A percentile compares a stretch with the other conserved stretches of the same genome.
Conservation (phyloP, 2,329 filamentous ascomycete species). For the Escovopsis sp. region DNA sequence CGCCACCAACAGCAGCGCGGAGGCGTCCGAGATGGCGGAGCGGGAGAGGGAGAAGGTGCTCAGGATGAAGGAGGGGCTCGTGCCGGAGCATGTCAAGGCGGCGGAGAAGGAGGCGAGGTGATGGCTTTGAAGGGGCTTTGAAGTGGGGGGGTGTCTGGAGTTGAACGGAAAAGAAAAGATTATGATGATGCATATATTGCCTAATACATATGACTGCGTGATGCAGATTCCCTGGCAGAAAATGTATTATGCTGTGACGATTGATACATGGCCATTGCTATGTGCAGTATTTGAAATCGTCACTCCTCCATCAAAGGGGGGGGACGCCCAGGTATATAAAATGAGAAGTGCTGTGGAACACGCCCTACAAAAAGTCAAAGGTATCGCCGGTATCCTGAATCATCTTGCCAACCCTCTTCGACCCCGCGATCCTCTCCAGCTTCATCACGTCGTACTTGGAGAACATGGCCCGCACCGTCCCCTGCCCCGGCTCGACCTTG, state of each 20-base stretch:
- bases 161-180: too few relatives aligned
- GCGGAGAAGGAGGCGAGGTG: slow-evolving; percentile 5
- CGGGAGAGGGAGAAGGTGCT: slow-evolving; percentile 18
- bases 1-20: slow-evolving; percentile 1
- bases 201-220: too few relatives aligned
- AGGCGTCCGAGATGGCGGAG: slow-evolving; percentile 11
- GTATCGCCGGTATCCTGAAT: slow-evolving; percentile 72
- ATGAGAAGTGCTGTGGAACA: not conserved
- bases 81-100: slow-evolving; percentile 14
- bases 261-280: too few relatives aligned
- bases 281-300: not conserved
- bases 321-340: slow-evolving; percentile 2
- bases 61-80: slow-evolving; percentile 17
- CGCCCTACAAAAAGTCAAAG: slow-evolving; percentile 70
- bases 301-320: too few relatives aligned
- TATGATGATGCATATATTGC: too few relatives aligned
- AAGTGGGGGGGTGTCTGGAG: too few relatives aligned
- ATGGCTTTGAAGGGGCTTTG: not conserved
- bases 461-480: slow-evolving; percentile 51
- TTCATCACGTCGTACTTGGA: slow-evolving; percentile 82
- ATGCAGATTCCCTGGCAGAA: too few relatives aligned
- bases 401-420: slow-evolving; percentile 69
- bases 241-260: too few relatives aligned
- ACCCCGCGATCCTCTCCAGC: slow-evolving; percentile 77
- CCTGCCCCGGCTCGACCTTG: slow-evolving; percentile 42